Base-by-base conservation (phyloP, 495 filamentous ascomycete species). In the Penicillium mononematosum region DNA sequence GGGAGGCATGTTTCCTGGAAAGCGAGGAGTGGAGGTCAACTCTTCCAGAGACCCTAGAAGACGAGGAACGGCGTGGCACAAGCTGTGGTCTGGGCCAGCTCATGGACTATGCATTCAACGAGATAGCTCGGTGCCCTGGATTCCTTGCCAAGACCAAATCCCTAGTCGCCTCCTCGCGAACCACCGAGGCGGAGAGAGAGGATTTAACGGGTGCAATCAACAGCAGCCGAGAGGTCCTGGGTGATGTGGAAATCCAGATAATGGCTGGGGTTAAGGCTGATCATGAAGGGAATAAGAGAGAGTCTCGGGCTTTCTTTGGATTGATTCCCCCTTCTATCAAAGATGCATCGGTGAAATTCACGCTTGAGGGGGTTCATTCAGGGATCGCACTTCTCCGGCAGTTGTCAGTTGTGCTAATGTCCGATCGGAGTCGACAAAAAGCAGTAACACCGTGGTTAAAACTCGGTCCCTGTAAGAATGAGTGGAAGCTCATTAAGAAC, bases 1-100 rank as follows among this genome's bases (percentile, higher is more conserved):
- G 62, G 7, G 65, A 64, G 29, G 38, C 66, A 1, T 75, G 70
- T 36, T 74, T 75, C 34, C 47, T 75, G 3, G 64, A 63, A 11
- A 24, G 45, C 3, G 43, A 62, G 9, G 67, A 72, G 34, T 75
- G 73, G 74, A 53, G 66, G 14, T 39, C 53, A 7, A 58, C 68
- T 20, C 66, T 59, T n/a, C 45, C 53, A 17, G 53, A 70, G 31
- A 50, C 64, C 1, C 50, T 59, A 11, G 19, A 49, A 5, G 55
- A 50, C 16, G 65, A 67, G 29, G 47, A 60, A 7, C 52, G 53
- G 12, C 45, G 45, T 0, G 65, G 63, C 1, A 60, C 34, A 25
- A 50, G 49, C 6, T 62, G 56, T 38, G 56, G 42, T 10, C 47
- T 72, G 9, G 58, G 54, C 9, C 56, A 56, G 14, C 51, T 70